These are phyloP conservation scores for Aegilops umbellulata DNA, from an alignment of 176 grass and related monocot species.

Conservation along the genomic window DNA sequence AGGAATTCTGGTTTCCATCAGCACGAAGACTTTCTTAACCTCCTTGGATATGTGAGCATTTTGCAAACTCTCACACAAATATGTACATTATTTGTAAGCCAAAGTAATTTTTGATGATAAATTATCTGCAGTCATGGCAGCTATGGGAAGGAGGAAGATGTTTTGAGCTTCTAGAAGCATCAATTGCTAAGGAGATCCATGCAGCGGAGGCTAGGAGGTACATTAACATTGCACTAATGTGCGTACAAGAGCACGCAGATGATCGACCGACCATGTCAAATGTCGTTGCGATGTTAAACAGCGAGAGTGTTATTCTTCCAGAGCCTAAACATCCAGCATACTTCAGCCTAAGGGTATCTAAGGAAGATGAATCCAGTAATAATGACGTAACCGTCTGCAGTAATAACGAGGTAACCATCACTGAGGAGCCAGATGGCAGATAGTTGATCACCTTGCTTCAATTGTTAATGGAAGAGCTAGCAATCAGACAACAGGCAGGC, in stretches of 20 bases:
- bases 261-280: constrained; percentile 41
- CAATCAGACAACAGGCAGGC: background rate
- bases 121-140: constrained; percentile 22
- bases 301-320: background rate
- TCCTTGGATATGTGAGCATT: background rate
- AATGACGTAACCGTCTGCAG: background rate
- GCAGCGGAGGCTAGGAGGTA: background rate
- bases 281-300: constrained; percentile 13
- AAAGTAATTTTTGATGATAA: background rate
- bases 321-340: constrained; percentile 31
- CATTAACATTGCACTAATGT: constrained; percentile 35
- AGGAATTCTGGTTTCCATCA: background rate
- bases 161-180: constrained; percentile 18
- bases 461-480: background rate
- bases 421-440: constrained; percentile 5
- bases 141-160: constrained; percentile 18
- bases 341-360: constrained; percentile 28
- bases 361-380: background rate
- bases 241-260: constrained; percentile 30
- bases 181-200: background rate
- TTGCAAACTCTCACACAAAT: too few relatives aligned
- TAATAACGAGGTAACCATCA: constrained; percentile 25
- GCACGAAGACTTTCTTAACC: background rate
- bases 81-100: background rate
- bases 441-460: background rate